Conservation (phyloP, 2,329 filamentous ascomycete species). For the Raffaelea albimanens region DNA sequence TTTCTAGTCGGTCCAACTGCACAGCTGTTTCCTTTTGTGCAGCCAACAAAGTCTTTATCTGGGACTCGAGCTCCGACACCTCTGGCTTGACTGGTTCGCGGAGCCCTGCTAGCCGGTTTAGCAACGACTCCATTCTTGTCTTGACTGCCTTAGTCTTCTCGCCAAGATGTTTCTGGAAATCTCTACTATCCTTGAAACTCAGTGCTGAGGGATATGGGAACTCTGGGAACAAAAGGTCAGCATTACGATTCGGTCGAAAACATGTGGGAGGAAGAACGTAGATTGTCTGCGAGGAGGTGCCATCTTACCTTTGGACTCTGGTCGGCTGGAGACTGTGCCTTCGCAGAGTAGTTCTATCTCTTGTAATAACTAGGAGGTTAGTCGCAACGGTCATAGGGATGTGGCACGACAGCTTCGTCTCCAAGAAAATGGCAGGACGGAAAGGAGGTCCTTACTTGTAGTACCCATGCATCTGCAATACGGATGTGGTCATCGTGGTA, state of each 20-base stretch:
- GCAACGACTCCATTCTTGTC: slow-evolving; percentile 60
- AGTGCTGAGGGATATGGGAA: slow-evolving; percentile 48
- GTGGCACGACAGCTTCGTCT: slow-evolving; percentile 14
- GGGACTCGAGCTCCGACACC: slow-evolving; percentile 61
- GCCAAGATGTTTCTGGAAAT: slow-evolving; percentile 76
- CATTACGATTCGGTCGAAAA: background rate
- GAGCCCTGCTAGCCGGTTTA: slow-evolving; percentile 42
- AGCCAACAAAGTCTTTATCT: slow-evolving; percentile 66
- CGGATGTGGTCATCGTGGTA: slow-evolving; percentile 91
- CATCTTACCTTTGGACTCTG: slow-evolving; percentile 30
- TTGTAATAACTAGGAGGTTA: slow-evolving; percentile 44
- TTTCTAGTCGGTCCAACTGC: slow-evolving; percentile 63
- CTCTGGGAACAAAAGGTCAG: slow-evolving; percentile 25
- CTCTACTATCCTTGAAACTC: slow-evolving; percentile 52
- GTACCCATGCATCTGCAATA: slow-evolving; percentile 86
- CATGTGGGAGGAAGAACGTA: no score
- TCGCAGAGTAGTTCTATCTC: slow-evolving; percentile 53
- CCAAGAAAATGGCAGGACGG: slow-evolving; percentile 1
- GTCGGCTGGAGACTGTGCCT: slow-evolving; percentile 33
- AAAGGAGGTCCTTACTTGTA: slow-evolving; percentile 54
- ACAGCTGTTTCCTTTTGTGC: slow-evolving; percentile 72
- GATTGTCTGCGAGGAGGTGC: background rate
- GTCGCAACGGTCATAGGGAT: background rate
- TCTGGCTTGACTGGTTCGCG: slow-evolving; percentile 55
- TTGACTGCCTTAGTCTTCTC: slow-evolving; percentile 69